Evolutionary conservation across 2,329 filamentous ascomycete species (phyloP).

Genomic region (Plenodomus lindquistii): DNA sequence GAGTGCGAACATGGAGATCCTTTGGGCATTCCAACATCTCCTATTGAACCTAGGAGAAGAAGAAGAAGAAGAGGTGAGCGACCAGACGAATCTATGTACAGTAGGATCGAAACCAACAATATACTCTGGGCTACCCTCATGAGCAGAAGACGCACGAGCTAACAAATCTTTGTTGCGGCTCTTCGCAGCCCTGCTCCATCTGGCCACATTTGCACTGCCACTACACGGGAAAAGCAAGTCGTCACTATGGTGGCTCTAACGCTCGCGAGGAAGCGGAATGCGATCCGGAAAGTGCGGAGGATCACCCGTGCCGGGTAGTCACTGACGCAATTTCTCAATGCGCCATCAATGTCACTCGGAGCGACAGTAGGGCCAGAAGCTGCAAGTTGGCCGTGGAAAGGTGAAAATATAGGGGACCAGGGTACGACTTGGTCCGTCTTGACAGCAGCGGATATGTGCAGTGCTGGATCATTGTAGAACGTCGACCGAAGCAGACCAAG

Average conservation of each 20-base stretch:
- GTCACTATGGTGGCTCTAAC: constrained; percentile 18
- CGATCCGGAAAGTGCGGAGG: constrained; percentile 36
- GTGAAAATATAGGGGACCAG: not conserved
- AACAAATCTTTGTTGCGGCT: not conserved
- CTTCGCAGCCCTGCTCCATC: constrained; percentile 7
- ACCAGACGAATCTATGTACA: no score
- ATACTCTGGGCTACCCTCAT: no score
- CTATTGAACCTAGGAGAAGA: no score
- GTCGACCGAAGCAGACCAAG: constrained; percentile 7
- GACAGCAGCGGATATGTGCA: not conserved
- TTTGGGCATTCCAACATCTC: no score
- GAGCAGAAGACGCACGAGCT: not conserved
- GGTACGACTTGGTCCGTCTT: not conserved
- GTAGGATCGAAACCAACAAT: no score
- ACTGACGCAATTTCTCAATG: constrained; percentile 32
- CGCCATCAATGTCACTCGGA: constrained; percentile 8
- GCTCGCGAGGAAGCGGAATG: constrained; percentile 39
- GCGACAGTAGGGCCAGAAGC: constrained; percentile 10
- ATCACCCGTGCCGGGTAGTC: constrained; percentile 26
- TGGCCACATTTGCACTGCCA: constrained; percentile 19
- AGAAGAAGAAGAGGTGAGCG: no score
- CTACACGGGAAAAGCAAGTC: not conserved
- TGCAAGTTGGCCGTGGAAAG: not conserved
- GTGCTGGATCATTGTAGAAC: constrained; percentile 5
- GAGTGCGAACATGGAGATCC: no score